phyloP scores from a whole-genome alignment of 192 early-diverging fungal species.

The Powellomyces hirtus region DNA sequence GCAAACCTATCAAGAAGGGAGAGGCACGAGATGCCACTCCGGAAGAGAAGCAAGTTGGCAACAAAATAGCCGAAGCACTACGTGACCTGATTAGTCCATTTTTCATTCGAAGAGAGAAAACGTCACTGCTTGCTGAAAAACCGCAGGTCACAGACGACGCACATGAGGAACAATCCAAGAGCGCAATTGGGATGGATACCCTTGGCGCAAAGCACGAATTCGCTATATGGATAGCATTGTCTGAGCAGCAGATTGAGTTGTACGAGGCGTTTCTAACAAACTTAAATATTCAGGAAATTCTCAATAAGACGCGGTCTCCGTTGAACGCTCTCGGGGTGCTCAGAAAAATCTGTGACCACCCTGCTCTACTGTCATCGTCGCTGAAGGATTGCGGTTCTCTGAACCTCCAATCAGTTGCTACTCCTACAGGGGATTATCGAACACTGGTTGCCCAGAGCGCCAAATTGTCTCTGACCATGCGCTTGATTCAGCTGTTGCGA shows the following conservation, averaged over 20 bases:
- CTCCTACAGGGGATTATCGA: not conserved
- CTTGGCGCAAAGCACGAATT: conserved; percentile 16
- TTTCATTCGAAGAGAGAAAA: conserved; percentile 21
- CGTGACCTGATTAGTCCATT: conserved; percentile 16
- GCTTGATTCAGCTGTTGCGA: not conserved
- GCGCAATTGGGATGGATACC: not conserved
- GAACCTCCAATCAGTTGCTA: not conserved
- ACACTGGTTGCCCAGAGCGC: conserved; percentile 12
- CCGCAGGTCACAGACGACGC: not conserved
- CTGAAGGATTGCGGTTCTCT: conserved; percentile 15
- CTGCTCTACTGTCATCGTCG: conserved; percentile 6
- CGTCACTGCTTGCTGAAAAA: not conserved
- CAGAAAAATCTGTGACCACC: conserved; percentile 22
- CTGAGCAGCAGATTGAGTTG: not conserved
- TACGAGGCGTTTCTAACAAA: conserved; percentile 14
- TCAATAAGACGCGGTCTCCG: not conserved
- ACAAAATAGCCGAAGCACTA: conserved; percentile 17
- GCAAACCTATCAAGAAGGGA: conserved; percentile 22
- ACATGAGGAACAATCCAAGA: not conserved
- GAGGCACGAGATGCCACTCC: conserved; percentile 24
- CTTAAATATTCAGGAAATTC: conserved; percentile 3
- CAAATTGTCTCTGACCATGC: conserved; percentile 10
- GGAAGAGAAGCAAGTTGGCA: conserved; percentile 22
- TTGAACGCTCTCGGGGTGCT: conserved; percentile 13
- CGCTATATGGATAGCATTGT: conserved; percentile 22